phyloP scores from a whole-genome alignment of 306 rosid species.

The Inga laurina region DNA sequence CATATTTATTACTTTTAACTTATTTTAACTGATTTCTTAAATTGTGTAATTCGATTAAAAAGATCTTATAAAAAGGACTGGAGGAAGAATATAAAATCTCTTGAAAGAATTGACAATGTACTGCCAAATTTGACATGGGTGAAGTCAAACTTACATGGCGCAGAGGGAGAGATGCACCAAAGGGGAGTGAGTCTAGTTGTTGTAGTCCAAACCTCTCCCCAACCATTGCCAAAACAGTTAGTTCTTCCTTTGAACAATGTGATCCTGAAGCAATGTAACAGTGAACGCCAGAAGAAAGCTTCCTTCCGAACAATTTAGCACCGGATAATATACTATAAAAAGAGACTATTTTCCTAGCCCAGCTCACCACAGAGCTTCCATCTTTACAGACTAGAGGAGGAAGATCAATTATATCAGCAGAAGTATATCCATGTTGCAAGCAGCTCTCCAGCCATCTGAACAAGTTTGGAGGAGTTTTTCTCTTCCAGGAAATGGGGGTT shows the following conservation, averaged over 20 bases:
- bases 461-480: slow-evolving; percentile 72
- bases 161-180: slow-evolving; percentile 91
- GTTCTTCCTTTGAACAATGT: slow-evolving; percentile 83
- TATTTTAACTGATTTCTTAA: no score
- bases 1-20: no score
- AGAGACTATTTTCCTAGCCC: slow-evolving; percentile 79
- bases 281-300: slow-evolving; percentile 81
- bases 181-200: slow-evolving; percentile 91
- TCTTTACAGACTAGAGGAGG: slow-evolving; percentile 68
- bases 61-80: no score
- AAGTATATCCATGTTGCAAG: slow-evolving; percentile 66
- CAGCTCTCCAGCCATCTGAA: slow-evolving; percentile 94
- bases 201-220: slow-evolving; percentile 95
- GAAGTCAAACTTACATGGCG: slow-evolving; percentile 72
- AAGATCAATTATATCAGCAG: slow-evolving; percentile 58
- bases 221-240: slow-evolving; percentile 89
- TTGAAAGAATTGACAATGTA: slow-evolving; percentile 16
- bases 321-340: slow-evolving; percentile 89
- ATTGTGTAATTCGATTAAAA: no score
- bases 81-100: background rate
- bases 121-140: background rate
- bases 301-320: slow-evolving; percentile 69
- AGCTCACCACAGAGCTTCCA: slow-evolving; percentile 70
- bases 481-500: slow-evolving; percentile 39
- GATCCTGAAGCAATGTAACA: slow-evolving; percentile 77